Evolutionary conservation across 768 basidiomycete species (phyloP).

Genomic region (Mycena alexandri): DNA sequence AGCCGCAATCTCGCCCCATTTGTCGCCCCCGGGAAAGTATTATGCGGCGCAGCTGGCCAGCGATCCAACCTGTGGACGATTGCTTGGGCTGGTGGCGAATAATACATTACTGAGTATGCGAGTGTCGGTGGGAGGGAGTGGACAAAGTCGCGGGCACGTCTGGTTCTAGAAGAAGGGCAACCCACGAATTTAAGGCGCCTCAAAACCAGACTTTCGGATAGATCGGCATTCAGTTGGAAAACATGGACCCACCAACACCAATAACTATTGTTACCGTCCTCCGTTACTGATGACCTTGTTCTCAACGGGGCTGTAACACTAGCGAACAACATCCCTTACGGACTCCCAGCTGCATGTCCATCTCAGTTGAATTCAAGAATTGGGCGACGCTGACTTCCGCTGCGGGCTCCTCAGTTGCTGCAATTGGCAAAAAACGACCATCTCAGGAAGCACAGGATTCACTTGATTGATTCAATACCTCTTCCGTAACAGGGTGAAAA

Average conservation of each 20-base stretch:
- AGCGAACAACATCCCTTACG: too few relatives aligned
- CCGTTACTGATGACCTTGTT: slow-evolving; percentile 6
- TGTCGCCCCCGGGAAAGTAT: not conserved
- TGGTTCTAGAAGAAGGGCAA: slow-evolving; percentile 2
- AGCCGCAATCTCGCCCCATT: slow-evolving; percentile 12
- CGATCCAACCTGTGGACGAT: not conserved
- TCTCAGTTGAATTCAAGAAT: not conserved
- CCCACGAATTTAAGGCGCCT: slow-evolving; percentile 5
- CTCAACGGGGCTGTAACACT: slow-evolving; percentile 4
- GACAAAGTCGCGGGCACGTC: too few relatives aligned
- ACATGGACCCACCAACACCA: slow-evolving; percentile 26
- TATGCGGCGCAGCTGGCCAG: slow-evolving; percentile 7
- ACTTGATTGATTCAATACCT: not conserved
- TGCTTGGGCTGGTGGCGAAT: not conserved
- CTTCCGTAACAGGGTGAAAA: not conserved
- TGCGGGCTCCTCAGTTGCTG: too few relatives aligned
- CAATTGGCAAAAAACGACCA: too few relatives aligned
- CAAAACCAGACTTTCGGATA: slow-evolving; percentile 3
- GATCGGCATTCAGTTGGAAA: slow-evolving; percentile 3
- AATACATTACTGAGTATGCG: not conserved
- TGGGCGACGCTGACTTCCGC: not conserved
- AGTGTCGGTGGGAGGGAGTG: not conserved
- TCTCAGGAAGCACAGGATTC: not conserved
- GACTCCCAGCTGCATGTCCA: not conserved
- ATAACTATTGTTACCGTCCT: slow-evolving; percentile 12